Evolutionary conservation across 164 flowering plant genomes (phyloP).

Genomic region (Warburgia ugandensis): DNA sequence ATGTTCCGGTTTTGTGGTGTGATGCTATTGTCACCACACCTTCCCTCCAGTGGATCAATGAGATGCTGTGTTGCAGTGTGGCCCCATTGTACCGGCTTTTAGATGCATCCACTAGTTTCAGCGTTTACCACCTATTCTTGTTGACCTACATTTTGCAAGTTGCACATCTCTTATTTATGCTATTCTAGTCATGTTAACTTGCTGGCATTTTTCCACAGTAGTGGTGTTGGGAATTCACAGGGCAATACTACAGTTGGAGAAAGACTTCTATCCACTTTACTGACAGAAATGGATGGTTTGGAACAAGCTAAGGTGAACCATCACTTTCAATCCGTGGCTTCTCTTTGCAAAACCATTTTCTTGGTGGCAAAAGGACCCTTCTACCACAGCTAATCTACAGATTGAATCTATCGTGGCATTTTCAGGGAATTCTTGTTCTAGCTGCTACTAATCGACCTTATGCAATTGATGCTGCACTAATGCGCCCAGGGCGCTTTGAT

Average conservation of each 20-base stretch:
- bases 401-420: too few relatives aligned
- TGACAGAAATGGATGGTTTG: conserved; percentile 98
- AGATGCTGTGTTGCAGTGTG: too few relatives aligned
- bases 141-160: too few relatives aligned
- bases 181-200: not conserved
- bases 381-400: too few relatives aligned
- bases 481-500: conserved; percentile 98
- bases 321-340: not conserved
- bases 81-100: too few relatives aligned
- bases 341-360: not conserved
- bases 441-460: conserved; percentile 96
- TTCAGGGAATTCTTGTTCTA: conserved; percentile 85
- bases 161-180: too few relatives aligned
- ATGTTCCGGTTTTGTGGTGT: too few relatives aligned
- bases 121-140: too few relatives aligned
- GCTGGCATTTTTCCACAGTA: not conserved
- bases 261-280: conserved; percentile 85
- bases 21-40: too few relatives aligned
- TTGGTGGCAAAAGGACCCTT: too few relatives aligned
- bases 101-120: too few relatives aligned
- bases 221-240: conserved; percentile 59
- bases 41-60: too few relatives aligned
- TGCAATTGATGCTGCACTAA: conserved; percentile 89
- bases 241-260: conserved; percentile 57
- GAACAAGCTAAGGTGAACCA: conserved; percentile 73